Base-by-base conservation (phyloP, 768 basidiomycete species). In the Baorangia bicolor region DNA sequence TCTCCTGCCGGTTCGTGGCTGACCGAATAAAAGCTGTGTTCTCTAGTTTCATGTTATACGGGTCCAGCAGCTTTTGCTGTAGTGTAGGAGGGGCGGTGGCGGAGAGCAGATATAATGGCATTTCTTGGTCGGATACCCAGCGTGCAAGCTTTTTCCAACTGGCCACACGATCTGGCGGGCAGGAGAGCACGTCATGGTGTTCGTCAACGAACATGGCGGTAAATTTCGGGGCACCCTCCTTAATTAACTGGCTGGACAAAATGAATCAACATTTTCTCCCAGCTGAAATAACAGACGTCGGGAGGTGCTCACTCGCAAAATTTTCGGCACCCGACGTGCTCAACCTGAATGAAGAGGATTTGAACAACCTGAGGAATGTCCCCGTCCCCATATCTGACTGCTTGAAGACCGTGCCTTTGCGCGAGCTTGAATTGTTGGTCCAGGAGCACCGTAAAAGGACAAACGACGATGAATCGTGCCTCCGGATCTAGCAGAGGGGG, bases 291-390 rank as follows among this genome's bases (percentile, higher is more conserved):
- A 23, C 13, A 21, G 2, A 2, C 11, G 2, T 4, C 10, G 23
- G 4, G 13, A 18, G 27, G n/a, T 12, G 5, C 47, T 23, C 0
- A 55, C 47, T 35, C 1, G 33, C 10, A 10, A 6, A 55, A 55
- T 23, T 42, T 50, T 18, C 1, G 27, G 12, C 27, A 43, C 7
- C 47, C 40, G 0, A 55, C 12, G 5, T 43, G 20, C 34, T 55
- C 53, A 3, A 55, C 53, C 27, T 55, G 53, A 37, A 37, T 11
- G 5, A 55, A 50, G 20, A 55, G 34, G 14, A 55, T 50, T 37
- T 55, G 53, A 30, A 43, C 31, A 30, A 18, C 20, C 4, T 0
- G 10, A 1, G 20, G 1, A 6, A 50, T 51, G 39, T 28, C 33
- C 3, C 39, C 40, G 4, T 2, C 3, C 13, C 47, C 39, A 11